Percentiles rank a stretch among this genome's conserved stretches.
These are phyloP conservation scores for Stephania yunnanensis DNA, from an alignment of 164 flowering plant genomes.

Conservation along the genomic window DNA sequence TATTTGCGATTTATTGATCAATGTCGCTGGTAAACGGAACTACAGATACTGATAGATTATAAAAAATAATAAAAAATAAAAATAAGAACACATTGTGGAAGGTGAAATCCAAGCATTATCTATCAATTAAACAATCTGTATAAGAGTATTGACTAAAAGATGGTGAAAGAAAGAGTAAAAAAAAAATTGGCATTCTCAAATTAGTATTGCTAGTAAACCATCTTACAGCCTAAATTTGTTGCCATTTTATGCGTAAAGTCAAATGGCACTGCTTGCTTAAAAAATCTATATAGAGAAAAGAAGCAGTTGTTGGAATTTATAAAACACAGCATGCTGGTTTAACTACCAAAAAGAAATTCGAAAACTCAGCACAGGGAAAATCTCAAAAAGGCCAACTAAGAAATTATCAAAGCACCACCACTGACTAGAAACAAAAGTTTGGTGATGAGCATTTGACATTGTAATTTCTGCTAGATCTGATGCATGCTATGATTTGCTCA, in stretches of 20 bases:
- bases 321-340: neutral
- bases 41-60: no score
- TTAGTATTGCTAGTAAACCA: no score
- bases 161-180: neutral
- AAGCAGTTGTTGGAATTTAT: neutral
- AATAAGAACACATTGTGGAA: no score
- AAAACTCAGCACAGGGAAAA: neutral
- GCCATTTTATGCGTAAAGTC: neutral
- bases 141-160: no score
- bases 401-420: neutral
- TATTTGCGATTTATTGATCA: neutral
- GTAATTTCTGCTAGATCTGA: neutral
- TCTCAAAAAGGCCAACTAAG: neutral
- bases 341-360: neutral
- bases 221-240: no score
- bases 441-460: neutral
- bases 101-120: no score
- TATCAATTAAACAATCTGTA: no score
- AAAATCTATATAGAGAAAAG: neutral
- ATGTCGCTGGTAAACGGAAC: no score
- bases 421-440: neutral
- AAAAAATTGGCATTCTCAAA: neutral
- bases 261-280: neutral
- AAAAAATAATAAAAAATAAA: no score
- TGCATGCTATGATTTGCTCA: neutral